Evolutionary conservation across 2,329 filamentous ascomycete species (phyloP).

Genomic region (Akanthomyces uredinophilus): DNA sequence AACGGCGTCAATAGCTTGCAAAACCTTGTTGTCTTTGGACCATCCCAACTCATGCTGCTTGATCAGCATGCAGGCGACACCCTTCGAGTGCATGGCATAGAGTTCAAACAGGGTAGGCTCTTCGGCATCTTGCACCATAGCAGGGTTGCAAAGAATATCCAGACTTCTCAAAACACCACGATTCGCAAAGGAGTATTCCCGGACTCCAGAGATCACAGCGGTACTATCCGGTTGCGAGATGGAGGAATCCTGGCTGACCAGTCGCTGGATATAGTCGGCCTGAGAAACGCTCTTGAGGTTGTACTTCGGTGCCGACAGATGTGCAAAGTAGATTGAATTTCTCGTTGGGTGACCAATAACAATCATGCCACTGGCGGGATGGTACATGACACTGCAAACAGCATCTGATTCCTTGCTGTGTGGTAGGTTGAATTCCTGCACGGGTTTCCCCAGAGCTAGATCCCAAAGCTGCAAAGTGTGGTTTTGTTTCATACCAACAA

Average conservation of each 20-base stretch:
- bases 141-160: slow-evolving; percentile 73
- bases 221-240: slow-evolving; percentile 88
- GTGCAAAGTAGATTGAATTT: slow-evolving; percentile 96
- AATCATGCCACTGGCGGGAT: slow-evolving; percentile 87
- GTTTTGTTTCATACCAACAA: slow-evolving; percentile 98
- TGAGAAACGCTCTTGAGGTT: slow-evolving; percentile 77
- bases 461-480: slow-evolving; percentile 98
- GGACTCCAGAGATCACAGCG: slow-evolving; percentile 93
- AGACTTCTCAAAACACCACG: slow-evolving; percentile 85
- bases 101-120: slow-evolving; percentile 84
- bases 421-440: slow-evolving; percentile 94
- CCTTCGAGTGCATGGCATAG: slow-evolving; percentile 96
- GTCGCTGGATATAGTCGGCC: slow-evolving; percentile 76
- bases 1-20: slow-evolving; percentile 71
- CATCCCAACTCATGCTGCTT: slow-evolving; percentile 88
- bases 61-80: slow-evolving; percentile 83
- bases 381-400: slow-evolving; percentile 96
- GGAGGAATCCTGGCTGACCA: slow-evolving; percentile 65
- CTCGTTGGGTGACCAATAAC: slow-evolving; percentile 92
- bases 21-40: slow-evolving; percentile 83
- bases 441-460: slow-evolving; percentile 86
- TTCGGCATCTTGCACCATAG: slow-evolving; percentile 56
- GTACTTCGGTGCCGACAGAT: slow-evolving; percentile 91
- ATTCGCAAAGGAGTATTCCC: slow-evolving; percentile 87
- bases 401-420: slow-evolving; percentile 95